Evolutionary conservation across 2,329 filamentous ascomycete genomes (phyloP), one percentile per base, ranked within the genome.

Genomic region (Botrytis fragariae): DNA sequence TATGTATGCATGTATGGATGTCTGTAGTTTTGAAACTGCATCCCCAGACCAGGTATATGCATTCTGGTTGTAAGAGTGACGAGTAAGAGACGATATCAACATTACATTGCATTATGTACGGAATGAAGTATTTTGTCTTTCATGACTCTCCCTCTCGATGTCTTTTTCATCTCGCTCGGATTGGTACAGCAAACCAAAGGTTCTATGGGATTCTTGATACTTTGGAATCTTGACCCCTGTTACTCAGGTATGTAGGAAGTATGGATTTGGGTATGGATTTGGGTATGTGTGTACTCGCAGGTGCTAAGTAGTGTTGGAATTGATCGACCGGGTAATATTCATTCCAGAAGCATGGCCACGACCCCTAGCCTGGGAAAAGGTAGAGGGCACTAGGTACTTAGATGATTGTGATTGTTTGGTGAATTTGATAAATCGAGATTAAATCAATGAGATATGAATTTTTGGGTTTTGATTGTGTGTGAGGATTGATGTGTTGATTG

Each of bases 271-370:
- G 20, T 48, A 22, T 45, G 44, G 5, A 37, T 37, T 37, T 37
- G 35, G 35, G 35, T 35, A 35, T 35, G 2, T 22, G 4, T 25
- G 8, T 48, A 25, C 42, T 44, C 8, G 3, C 22, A 4, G 0
- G 54, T 29, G n/a, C n/a, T 32, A 14, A 4, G 18, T 44, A 63
- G 61, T 10, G 18, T 44, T 42, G 61, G 61, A 63, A 63, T 63
- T 44, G 61, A 63, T 63, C 61, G 61, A 44, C 61, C 61, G 61
- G 61, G 25, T 63, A 44, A 22, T 63, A 29, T 39, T 44, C 61
- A 63, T 63, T 63, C 61, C 61, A 63, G 61, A 63, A 63, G 61
- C 61, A 44, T 44, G 60, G 60, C 60, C 60, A 62, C 60, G 60
- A 62, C 37, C 22, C 35, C 12, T 62, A 62, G 35, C 35, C 59